Evolutionary conservation across 164 flowering plant species (phyloP), one percentile per base, ranked within the genome.

Genomic region (Malania oleifera): DNA sequence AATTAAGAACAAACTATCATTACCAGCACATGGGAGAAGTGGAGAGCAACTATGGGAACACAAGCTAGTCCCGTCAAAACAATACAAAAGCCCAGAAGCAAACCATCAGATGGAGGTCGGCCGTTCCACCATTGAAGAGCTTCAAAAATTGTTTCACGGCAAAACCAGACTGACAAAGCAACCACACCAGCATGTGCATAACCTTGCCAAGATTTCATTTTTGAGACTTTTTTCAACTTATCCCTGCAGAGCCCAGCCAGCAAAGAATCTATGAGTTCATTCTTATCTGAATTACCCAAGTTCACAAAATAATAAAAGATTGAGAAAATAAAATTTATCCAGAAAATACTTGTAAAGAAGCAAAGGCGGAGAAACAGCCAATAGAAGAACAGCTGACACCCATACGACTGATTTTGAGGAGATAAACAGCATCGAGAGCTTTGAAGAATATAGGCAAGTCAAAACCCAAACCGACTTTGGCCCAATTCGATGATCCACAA

Each of bases 71-170:
- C 99, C 0, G 74, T 80, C 74, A 87, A 73, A 56, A 87, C 69
- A 58, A 88, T 79, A 62, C 83, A 88, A 66, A 68, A 85, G 47
- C 99, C 99, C 68, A 93, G 57, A 62, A 93, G 88, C 51, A 91
- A 73, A 56, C 95, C 86, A 74, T 91, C 91, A 62, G 99, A 83
- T 55, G 99, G 97, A 57, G 92, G 64, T 72, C 89, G 86, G 26
- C 99, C 99, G 70, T 81, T 56, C 97, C 96, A 90, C 97, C 97
- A 90, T 54, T 88, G 96, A 28, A 93, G 85, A 63, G 90, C 96
- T 74, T 93, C 99, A 75, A 90, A 91, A 59, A 93, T 82, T 23
- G 99, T 79, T 73, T 88, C 97, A 46, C 95, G 86, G 62, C 85
- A 93, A 70, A 93, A 74, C 96, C 96, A 93, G 27, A 91, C 89